Evolutionary conservation across 768 basidiomycete species (phyloP).

Genomic region (Lanmaoa rubissima): DNA sequence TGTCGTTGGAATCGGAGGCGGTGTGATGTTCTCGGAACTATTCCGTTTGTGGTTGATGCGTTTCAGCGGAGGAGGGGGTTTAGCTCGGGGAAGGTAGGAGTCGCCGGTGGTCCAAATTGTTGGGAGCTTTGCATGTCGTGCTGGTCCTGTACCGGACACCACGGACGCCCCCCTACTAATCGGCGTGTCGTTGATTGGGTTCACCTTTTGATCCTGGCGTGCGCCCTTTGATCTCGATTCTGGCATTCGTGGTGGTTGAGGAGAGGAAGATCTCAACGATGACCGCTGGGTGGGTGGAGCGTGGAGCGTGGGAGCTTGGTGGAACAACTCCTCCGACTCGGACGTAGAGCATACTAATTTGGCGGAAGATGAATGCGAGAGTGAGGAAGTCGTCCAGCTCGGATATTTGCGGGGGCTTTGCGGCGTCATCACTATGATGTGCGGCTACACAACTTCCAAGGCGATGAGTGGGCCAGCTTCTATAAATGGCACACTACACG

Average conservation of each 20-base stretch:
- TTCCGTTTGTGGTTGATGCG: conserved; percentile 10
- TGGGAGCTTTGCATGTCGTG: background rate
- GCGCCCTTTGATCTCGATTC: background rate
- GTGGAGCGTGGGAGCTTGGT: background rate
- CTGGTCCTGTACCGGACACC: background rate
- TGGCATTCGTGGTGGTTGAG: background rate
- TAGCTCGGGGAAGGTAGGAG: conserved; percentile 22
- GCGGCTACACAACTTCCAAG: background rate
- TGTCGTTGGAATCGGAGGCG: background rate
- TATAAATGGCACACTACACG: background rate
- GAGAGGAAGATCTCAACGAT: background rate
- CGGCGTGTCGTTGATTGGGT: background rate
- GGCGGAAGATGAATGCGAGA: background rate
- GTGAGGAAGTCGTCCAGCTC: background rate
- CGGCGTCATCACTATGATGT: background rate
- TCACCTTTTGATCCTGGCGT: background rate
- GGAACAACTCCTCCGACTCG: background rate
- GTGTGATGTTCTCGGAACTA: background rate
- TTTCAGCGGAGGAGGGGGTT: conserved; percentile 16
- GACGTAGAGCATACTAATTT: background rate
- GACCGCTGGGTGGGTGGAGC: background rate
- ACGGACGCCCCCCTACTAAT: background rate
- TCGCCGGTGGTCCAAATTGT: conserved; percentile 20
- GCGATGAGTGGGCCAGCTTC: conserved; percentile 1
- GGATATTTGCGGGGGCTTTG: background rate